Conservation (phyloP, 2,329 filamentous ascomycete genomes). For the Lachnellula hyalina region DNA sequence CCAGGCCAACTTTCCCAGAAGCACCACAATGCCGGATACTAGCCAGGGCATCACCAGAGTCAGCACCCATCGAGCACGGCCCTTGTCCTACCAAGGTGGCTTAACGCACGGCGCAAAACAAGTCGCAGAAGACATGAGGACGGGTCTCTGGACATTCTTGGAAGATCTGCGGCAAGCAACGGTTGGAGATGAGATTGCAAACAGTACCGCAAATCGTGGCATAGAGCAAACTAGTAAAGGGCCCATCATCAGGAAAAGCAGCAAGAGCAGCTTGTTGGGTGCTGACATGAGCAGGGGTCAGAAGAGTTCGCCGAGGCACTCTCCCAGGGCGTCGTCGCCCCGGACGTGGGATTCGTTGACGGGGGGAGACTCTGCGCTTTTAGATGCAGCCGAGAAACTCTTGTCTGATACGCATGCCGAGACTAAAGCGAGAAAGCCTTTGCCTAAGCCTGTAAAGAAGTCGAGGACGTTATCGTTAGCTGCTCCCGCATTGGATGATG, state of each 20-base stretch:
- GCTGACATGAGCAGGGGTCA: slow-evolving; percentile 15
- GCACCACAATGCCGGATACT: slow-evolving; percentile 29
- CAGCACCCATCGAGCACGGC: slow-evolving; percentile 23
- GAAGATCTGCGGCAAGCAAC: slow-evolving; percentile 94
- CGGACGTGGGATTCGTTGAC: slow-evolving; percentile 30
- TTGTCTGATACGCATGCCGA: slow-evolving; percentile 11
- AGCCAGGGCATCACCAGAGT: slow-evolving; percentile 25
- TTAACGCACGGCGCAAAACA: slow-evolving; percentile 29
- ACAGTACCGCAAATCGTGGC: slow-evolving; percentile 36
- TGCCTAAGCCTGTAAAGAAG: slow-evolving; percentile 17
- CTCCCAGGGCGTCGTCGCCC: slow-evolving; percentile 19
- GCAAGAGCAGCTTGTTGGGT: slow-evolving; percentile 29
- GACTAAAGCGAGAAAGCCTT: slow-evolving; percentile 9
- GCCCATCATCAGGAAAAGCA: slow-evolving; percentile 31
- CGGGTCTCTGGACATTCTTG: slow-evolving; percentile 89
- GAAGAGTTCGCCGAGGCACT: slow-evolving; percentile 4
- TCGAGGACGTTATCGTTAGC: slow-evolving; percentile 22
- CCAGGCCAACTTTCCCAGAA: slow-evolving; percentile 16
- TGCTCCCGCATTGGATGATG: slow-evolving; percentile 30
- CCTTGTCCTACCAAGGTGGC: slow-evolving; percentile 30
- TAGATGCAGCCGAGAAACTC: slow-evolving; percentile 20
- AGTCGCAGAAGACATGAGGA: slow-evolving; percentile 67
- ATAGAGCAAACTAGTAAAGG: slow-evolving; percentile 26
- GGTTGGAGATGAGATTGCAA: slow-evolving; percentile 85
- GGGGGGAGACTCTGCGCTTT: slow-evolving; percentile 15